Conservation (phyloP, 352 stramenopile genomes). For the Thraustochytrium sp. region DNA sequence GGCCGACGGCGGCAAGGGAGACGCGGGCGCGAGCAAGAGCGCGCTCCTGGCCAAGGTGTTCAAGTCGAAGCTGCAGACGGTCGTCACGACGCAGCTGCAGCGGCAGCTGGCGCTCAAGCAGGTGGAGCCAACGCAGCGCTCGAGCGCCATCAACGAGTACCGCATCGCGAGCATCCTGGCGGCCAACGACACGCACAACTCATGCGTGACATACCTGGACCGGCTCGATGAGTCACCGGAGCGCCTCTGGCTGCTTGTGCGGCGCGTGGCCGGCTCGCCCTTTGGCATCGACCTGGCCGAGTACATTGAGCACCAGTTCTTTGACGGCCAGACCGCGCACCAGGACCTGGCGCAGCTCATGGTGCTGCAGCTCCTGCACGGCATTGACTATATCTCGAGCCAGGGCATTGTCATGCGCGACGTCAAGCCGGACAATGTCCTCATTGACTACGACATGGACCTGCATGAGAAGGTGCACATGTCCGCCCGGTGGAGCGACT, state of each 20-base stretch:
- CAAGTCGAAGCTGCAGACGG: neutral
- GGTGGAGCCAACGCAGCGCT: constrained; percentile 2
- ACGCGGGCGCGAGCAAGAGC: too few relatives aligned
- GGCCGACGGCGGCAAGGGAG: too few relatives aligned
- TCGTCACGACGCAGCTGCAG: neutral
- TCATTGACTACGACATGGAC: constrained; percentile 18
- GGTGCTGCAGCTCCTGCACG: constrained; percentile 11
- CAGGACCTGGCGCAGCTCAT: neutral
- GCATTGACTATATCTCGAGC: constrained; percentile 23
- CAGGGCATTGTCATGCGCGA: constrained; percentile 15
- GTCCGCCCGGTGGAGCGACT: constrained; percentile 28
- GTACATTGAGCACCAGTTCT: constrained; percentile 30
- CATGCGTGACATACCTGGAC: constrained; percentile 31
- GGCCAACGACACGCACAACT: neutral
- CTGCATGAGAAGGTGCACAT: neutral
- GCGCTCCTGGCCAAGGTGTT: too few relatives aligned
- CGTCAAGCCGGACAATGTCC: constrained; percentile 34
- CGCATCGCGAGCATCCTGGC: constrained; percentile 12
- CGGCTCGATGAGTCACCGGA: neutral
- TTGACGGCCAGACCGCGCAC: neutral
- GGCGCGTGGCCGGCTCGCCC: neutral
- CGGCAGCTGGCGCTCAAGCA: constrained; percentile 27
- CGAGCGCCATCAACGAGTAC: constrained; percentile 32
- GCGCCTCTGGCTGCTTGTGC: neutral
- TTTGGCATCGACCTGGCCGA: constrained; percentile 11